These are phyloP conservation scores for Dysphania ambrosioides DNA, from an alignment of 148 eudicot genomes.

Conservation along the genomic window DNA sequence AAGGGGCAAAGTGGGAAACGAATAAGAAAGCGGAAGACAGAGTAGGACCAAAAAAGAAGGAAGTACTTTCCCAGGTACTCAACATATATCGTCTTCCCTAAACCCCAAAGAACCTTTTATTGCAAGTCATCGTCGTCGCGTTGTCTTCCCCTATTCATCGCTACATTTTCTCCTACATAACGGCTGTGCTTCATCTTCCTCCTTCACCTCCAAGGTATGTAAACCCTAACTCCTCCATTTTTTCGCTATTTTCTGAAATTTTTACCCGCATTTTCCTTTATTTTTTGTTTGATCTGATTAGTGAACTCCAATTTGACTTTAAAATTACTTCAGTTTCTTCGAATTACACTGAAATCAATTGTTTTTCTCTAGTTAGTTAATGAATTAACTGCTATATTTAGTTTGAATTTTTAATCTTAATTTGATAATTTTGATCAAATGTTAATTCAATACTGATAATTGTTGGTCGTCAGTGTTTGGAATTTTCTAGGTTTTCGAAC, in stretches of 20 bases:
- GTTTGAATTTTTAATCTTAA: not conserved
- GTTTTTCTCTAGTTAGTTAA: not conserved
- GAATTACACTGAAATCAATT: not conserved
- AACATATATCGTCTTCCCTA: not conserved
- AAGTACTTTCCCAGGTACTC: constrained; percentile 8
- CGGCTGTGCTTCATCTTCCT: not conserved
- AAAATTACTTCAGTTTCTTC: not conserved
- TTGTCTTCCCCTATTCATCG: not conserved
- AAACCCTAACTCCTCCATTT: not conserved
- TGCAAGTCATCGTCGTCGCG: constrained; percentile 19
- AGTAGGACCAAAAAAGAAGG: not conserved
- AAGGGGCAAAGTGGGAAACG: too few species aligned
- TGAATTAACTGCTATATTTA: not conserved
- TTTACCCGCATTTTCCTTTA: not conserved
- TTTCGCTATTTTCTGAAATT: too few species aligned
- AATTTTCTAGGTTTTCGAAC: constrained; percentile 7
- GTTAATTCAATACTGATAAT: not conserved
- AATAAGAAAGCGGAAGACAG: not conserved
- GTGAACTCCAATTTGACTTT: constrained; percentile 19
- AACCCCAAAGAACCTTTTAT: constrained; percentile 6
- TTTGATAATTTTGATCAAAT: not conserved
- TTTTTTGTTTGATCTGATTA: constrained; percentile 5
- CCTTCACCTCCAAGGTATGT: constrained; percentile 16
- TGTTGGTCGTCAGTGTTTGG: not conserved
- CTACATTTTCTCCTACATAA: constrained; percentile 16